phyloP scores from a whole-genome alignment of 2,329 filamentous ascomycete species.

The Fusarium sp. region DNA sequence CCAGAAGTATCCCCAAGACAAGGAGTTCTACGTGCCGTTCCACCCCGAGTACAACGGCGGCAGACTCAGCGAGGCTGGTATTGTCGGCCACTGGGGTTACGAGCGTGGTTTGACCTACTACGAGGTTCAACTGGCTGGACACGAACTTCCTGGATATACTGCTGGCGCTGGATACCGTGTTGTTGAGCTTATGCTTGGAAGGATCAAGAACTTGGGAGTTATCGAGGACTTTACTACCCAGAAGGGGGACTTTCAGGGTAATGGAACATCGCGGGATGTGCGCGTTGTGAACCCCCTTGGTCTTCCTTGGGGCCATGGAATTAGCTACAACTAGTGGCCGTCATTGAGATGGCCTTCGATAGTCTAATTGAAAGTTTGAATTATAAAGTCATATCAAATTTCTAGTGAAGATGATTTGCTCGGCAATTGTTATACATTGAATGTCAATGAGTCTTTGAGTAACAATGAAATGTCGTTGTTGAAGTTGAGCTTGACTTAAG shows the following conservation, averaged over 20 bases:
- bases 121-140: slow-evolving; percentile 73
- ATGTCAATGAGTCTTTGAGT: no score
- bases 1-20: slow-evolving; percentile 58
- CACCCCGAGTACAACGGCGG: slow-evolving; percentile 57
- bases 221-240: slow-evolving; percentile 46
- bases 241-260: slow-evolving; percentile 38
- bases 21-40: slow-evolving; percentile 78
- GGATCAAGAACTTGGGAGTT: slow-evolving; percentile 41
- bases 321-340: not conserved
- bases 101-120: slow-evolving; percentile 83
- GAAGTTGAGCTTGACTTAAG: no score
- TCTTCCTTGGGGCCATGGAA: slow-evolving; percentile 5
- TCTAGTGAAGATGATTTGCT: no score
- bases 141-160: slow-evolving; percentile 57
- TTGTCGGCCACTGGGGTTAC: slow-evolving; percentile 76
- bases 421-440: no score
- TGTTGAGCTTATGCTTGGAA: slow-evolving; percentile 47
- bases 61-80: slow-evolving; percentile 70
- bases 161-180: slow-evolving; percentile 50
- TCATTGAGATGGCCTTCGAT: no score
- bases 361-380: not conserved
- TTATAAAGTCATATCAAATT: not conserved
- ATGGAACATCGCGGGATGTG: not conserved
- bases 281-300: slow-evolving; percentile 3
- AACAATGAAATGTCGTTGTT: no score